Conservation (phyloP, 2,329 filamentous ascomycete species). For the Stagonosporopsis rhizophila region DNA sequence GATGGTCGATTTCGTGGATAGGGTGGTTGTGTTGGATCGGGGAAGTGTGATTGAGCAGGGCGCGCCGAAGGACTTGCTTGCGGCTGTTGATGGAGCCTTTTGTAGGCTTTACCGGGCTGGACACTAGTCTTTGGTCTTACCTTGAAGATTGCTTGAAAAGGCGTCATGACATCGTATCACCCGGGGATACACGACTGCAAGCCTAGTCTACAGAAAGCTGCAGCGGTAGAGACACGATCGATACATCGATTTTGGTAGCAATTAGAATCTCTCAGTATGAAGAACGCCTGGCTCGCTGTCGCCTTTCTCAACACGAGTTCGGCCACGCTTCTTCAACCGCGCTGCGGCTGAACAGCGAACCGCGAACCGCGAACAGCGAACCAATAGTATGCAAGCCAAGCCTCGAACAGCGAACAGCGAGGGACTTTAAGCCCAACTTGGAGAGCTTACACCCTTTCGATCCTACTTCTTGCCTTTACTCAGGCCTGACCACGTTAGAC, state of each 20-base stretch:
- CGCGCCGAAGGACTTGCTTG: not conserved
- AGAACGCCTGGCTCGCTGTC: not conserved
- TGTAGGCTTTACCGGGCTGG: not conserved
- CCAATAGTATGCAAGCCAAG: not conserved
- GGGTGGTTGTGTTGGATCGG: constrained; percentile 34
- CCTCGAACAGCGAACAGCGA: not conserved
- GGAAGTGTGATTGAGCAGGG: constrained; percentile 33
- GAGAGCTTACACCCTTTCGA: not conserved
- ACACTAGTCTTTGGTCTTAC: not conserved
- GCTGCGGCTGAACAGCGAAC: not conserved
- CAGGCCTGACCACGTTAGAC: not conserved
- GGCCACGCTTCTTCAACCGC: not conserved
- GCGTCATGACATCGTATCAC: not conserved
- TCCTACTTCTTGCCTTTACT: not conserved
- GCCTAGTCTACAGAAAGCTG: not conserved
- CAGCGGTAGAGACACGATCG: not conserved
- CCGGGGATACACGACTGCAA: not conserved
- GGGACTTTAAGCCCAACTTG: not conserved
- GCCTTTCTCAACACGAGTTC: not conserved
- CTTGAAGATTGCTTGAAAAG: not conserved
- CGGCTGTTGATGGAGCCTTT: not conserved
- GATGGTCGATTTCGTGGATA: constrained; percentile 24
- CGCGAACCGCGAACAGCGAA: constrained; percentile 13
- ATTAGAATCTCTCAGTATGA: too few relatives aligned
- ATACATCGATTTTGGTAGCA: not conserved